Evolutionary conservation across 2,329 filamentous ascomycete genomes (phyloP), one percentile per base, ranked within the genome.

Genomic region (Claviceps monticola): DNA sequence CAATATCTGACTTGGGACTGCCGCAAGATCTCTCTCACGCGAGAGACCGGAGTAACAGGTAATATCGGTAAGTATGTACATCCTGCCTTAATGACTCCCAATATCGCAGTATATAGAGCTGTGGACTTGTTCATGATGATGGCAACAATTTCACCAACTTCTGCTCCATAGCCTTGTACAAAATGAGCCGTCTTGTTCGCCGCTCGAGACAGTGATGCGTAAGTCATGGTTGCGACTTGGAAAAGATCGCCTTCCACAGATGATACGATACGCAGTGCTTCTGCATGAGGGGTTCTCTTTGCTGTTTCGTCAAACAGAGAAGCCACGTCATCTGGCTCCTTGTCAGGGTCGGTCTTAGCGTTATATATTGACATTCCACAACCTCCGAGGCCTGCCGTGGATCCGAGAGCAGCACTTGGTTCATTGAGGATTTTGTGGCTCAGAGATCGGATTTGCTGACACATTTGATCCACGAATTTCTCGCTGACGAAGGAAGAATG

Each of bases 61-160:
- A 87, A 74, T 4, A 95, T 72, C 0, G 88, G 88, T n/a, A 95
- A 68, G 60, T 94, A 93, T 7, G 82, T 87, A 59, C 82, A 83
- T 8, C 88, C 87, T 5, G 80, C 71, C 60, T 94, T 94, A 36
- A 88, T 65, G 21, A 83, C 76, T 1, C 80, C 88, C 34, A 95
- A 71, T 26, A 95, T 86, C 0, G 81, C 75, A 29, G 82, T 72
- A 60, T 95, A 95, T 0, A 94, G 68, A 26, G 80, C 65, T 1
- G 80, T 64, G 0, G 83, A 90, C 62, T 93, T 94, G 21, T 90
- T 79, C 77, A 94, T 83, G 46, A 84, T 72, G 45, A 95, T 77
- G 37, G 82, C 82, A n/a, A 94, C 71, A 9, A 87, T 68, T 16
- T 79, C 72, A 7, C 81, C 77, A 1, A 72, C 65, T 1, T 64